Percentiles rank a stretch among this genome's conserved stretches.
Conservation (phyloP, 2,329 filamentous ascomycete genomes). For the Ceratocystis albifundus region DNA sequence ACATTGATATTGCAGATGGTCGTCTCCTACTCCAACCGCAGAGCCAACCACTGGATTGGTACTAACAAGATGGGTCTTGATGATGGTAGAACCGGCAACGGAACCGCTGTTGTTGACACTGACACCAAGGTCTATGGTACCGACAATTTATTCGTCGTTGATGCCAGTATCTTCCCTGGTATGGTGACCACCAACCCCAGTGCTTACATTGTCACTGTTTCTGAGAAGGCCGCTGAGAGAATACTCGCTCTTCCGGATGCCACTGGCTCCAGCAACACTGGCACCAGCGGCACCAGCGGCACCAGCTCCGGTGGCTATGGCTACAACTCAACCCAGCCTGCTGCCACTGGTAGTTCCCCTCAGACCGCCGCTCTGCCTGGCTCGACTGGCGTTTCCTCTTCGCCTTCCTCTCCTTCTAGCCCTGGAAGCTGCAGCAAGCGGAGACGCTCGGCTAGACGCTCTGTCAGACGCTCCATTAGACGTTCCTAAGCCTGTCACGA, state of each 20-base stretch:
- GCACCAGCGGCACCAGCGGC: no score
- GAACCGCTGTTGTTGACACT: constrained; percentile 49
- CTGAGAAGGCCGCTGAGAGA: constrained; percentile 45
- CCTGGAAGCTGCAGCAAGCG: neutral
- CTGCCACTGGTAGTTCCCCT: neutral
- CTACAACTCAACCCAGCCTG: neutral
- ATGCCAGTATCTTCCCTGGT: constrained; percentile 58
- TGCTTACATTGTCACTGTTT: constrained; percentile 51
- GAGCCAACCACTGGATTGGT: constrained; percentile 44
- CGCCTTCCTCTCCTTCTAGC: neutral
- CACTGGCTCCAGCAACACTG: neutral
- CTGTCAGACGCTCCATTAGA: neutral
- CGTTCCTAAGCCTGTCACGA: neutral
- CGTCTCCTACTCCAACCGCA: constrained; percentile 33
- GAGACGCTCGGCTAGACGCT: neutral
- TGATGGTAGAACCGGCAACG: constrained; percentile 39
- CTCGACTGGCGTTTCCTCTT: neutral
- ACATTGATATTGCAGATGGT: constrained; percentile 23
- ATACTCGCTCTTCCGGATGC: constrained; percentile 22
- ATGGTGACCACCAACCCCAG: constrained; percentile 58
- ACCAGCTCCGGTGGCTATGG: neutral
- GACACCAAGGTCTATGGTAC: constrained; percentile 56
- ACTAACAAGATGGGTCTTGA: constrained; percentile 51
- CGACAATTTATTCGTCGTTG: constrained; percentile 57
- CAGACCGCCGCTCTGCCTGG: neutral